phyloP scores from a whole-genome alignment of 345 rosid genomes.

The Mallotus nudiflorus region DNA sequence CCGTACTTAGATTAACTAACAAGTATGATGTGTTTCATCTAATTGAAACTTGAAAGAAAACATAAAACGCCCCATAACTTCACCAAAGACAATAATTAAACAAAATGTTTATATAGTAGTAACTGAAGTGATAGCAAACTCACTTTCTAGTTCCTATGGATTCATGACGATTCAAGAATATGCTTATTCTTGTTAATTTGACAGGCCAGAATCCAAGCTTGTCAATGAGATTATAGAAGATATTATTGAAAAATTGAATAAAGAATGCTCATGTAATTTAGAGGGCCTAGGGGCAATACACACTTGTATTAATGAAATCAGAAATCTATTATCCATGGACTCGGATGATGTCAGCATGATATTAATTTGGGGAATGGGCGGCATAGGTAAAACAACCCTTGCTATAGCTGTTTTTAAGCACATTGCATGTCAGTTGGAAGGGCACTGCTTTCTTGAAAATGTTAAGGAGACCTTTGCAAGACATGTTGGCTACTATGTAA shows the following conservation, averaged over 20 bases:
- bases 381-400: constrained; percentile 19
- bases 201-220: constrained; percentile 21
- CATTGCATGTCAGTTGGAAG: constrained; percentile 6
- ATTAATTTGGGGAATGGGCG: constrained; percentile 26
- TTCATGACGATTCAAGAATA: too few species aligned
- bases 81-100: too few species aligned
- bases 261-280: neutral
- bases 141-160: too few species aligned
- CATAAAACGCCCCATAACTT: too few species aligned
- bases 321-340: neutral
- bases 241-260: constrained; percentile 8
- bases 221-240: neutral
- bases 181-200: neutral
- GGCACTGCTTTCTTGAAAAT: constrained; percentile 14
- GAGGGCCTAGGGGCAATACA: constrained; percentile 18
- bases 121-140: too few species aligned
- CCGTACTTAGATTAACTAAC: too few species aligned
- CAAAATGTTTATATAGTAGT: too few species aligned
- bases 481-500: neutral
- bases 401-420: constrained; percentile 7
- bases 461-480: constrained; percentile 10
- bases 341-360: neutral
- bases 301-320: constrained; percentile 8
- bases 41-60: too few species aligned
- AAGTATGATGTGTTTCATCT: too few species aligned